Conservation (phyloP, 202 grass and related monocot species). For the Bolboschoenoplectus hybrid region DNA sequence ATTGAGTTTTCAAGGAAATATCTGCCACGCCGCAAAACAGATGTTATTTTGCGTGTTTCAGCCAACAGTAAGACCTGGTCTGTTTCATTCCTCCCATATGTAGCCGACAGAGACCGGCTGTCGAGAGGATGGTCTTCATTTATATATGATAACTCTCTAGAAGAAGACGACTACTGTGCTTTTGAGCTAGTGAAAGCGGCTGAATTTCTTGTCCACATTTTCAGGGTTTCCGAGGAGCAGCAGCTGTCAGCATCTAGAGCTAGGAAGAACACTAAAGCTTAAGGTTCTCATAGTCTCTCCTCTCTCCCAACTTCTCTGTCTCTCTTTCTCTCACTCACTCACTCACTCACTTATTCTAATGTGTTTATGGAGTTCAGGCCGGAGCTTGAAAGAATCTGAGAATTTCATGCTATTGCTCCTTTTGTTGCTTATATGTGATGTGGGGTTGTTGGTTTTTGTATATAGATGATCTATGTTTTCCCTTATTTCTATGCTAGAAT, state of each 20-base stretch:
- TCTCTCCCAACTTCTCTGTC: too few species aligned
- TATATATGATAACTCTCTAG: slow-evolving; percentile 63
- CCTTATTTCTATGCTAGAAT: not conserved
- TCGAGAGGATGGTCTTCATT: slow-evolving; percentile 72
- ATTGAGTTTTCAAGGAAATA: slow-evolving; percentile 62
- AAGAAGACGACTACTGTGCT: slow-evolving; percentile 84
- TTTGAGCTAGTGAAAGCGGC: slow-evolving; percentile 67
- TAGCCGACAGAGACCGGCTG: slow-evolving; percentile 50
- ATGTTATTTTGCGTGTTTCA: slow-evolving; percentile 56
- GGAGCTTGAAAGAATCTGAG: not conserved
- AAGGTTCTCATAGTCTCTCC: not conserved
- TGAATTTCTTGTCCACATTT: slow-evolving; percentile 72
- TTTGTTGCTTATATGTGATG: not conserved
- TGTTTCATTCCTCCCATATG: slow-evolving; percentile 60
- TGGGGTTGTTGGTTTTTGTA: slow-evolving; percentile 4
- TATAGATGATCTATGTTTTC: slow-evolving; percentile 17
- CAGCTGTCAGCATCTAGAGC: not conserved
- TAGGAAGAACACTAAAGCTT: slow-evolving; percentile 7
- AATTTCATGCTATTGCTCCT: not conserved
- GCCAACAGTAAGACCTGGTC: slow-evolving; percentile 55
- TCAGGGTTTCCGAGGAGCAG: slow-evolving; percentile 44
- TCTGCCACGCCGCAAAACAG: slow-evolving; percentile 55
- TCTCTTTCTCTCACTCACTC: not conserved
- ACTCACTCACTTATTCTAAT: not conserved
- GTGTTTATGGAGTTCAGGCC: not conserved